phyloP scores from a whole-genome alignment of 495 filamentous ascomycete species.

The Haplographium delicatum region DNA sequence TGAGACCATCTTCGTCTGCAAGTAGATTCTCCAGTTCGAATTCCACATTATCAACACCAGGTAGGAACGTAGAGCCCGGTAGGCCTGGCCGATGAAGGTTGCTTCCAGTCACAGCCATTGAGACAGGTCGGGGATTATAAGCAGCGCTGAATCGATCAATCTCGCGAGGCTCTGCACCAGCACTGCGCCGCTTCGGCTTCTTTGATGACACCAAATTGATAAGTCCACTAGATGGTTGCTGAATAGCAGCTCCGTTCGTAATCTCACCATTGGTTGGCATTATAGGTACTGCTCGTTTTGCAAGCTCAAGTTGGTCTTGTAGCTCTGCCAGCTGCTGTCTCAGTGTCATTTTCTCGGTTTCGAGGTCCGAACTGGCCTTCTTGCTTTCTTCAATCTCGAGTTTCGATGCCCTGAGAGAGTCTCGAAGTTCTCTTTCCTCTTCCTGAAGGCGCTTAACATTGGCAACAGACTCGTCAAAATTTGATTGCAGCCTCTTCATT shows the following conservation, averaged over 20 bases:
- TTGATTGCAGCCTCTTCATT: constrained; percentile 84
- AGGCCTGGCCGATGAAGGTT: constrained; percentile 58
- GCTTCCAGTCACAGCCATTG: constrained; percentile 75
- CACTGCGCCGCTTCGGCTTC: constrained; percentile 93
- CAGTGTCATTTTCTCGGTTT: constrained; percentile 77
- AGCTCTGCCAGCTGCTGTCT: constrained; percentile 83
- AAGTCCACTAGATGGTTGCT: constrained; percentile 62
- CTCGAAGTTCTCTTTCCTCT: constrained; percentile 76
- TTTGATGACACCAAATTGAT: constrained; percentile 97
- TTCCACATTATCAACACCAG: constrained; percentile 83
- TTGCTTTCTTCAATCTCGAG: constrained; percentile 73
- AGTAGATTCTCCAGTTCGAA: constrained; percentile 88
- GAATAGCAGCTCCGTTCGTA: constrained; percentile 56
- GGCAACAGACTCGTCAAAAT: constrained; percentile 75
- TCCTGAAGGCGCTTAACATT: constrained; percentile 92
- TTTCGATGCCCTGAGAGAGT: constrained; percentile 68
- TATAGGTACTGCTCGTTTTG: constrained; percentile 60
- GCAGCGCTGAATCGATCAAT: constrained; percentile 82
- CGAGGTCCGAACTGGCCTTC: constrained; percentile 61
- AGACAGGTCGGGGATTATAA: constrained; percentile 92
- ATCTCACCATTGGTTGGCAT: constrained; percentile 62
- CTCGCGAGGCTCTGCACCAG: constrained; percentile 78
- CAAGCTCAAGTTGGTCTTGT: constrained; percentile 86
- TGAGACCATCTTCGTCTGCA: constrained; percentile 89
- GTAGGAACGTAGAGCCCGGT: constrained; percentile 64